Evolutionary conservation across 257 asterid genomes (phyloP).

Genomic region (Petrea volubilis): DNA sequence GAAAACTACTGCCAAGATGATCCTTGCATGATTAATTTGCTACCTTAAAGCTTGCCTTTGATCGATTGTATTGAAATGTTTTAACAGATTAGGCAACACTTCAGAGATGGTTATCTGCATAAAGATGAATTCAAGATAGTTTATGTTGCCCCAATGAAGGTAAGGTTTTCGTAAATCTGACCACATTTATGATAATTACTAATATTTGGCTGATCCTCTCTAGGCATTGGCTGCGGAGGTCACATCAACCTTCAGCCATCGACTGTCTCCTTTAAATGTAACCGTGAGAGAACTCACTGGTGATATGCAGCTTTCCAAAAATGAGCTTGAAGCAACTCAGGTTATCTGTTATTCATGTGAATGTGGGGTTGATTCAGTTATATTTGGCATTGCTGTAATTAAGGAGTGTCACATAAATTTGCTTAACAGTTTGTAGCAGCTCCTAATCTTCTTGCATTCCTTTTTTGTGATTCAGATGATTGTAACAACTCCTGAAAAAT

Average conservation of each 20-base stretch:
- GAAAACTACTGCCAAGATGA: slow-evolving; percentile 16
- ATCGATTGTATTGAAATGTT: slow-evolving; percentile 15
- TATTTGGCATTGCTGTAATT: slow-evolving; percentile 13
- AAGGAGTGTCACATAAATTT: slow-evolving; percentile 13
- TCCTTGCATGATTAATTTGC: slow-evolving; percentile 20
- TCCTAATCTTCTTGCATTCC: background rate
- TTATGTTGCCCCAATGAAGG: slow-evolving; percentile 99
- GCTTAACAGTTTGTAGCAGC: slow-evolving; percentile 15
- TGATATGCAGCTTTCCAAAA: slow-evolving; percentile 95
- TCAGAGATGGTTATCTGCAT: slow-evolving; percentile 93
- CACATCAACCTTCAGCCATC: slow-evolving; percentile 89
- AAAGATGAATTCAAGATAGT: slow-evolving; percentile 96
- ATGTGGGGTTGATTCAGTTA: slow-evolving; percentile 3
- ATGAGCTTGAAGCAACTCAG: slow-evolving; percentile 96
- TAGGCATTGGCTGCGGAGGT: slow-evolving; percentile 99
- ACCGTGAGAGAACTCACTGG: slow-evolving; percentile 96
- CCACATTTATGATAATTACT: slow-evolving; percentile 6
- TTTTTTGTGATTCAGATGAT: slow-evolving; percentile 72
- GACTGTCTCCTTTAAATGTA: slow-evolving; percentile 82
- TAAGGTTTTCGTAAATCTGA: slow-evolving; percentile 23
- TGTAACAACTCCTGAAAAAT: slow-evolving; percentile 98
- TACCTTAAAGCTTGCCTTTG: slow-evolving; percentile 1
- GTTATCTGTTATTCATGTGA: slow-evolving; percentile 37
- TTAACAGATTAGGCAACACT: slow-evolving; percentile 82
- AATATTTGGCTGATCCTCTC: slow-evolving; percentile 26